Base-by-base conservation (phyloP, 2,329 filamentous ascomycete genomes). In the Aspergillus sp. region DNA sequence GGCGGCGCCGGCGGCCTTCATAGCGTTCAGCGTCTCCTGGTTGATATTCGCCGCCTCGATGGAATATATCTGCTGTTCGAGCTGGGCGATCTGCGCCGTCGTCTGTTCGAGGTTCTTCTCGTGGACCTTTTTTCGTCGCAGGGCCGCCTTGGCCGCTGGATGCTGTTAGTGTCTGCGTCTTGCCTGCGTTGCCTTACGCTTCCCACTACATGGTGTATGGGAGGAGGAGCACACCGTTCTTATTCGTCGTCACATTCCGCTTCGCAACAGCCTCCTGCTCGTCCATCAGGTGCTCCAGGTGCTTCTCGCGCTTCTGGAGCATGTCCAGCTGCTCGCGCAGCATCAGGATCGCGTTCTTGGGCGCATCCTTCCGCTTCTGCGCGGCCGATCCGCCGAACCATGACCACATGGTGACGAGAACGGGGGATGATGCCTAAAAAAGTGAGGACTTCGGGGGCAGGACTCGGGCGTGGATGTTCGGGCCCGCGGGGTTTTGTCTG, bases 41-140 rank as follows among this genome's bases (percentile, higher is more conserved):
- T 99, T 99, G 79, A 99, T 96, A 72, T 97, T 99, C 56, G 94
- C 94, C 45, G 92, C 90, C 75, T 99, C 94, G 78, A 99, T 97
- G 54, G 89, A 87, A 73, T 94, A 94, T 68, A 97, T 95, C 73
- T 99, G 91, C 68, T 92, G 88, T 73, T 99, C 94, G 42, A 99
- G 81, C 19, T 94, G 95, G 64, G 86, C 84, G 67, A 97, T 95
- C 76, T 97, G 93, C 30, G 88, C 84, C 54, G 84, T 82, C 1
- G 93, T 97, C 76, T 96, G 92, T 61, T 96, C 90, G 53, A 96
- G 83, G 51, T 89, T 90, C 73, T 92, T 88, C 74, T 97, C 91
- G 66, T 94, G 90, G 62, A 85, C 82, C 83, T 99, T 97, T 84
- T 97, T 97, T 73, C 93, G 86, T 78, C 89, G 85, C 59, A 99